Evolutionary conservation across 371 early-diverging fungal genomes (phyloP).

Genomic region (Dichotomocladium elegans): DNA sequence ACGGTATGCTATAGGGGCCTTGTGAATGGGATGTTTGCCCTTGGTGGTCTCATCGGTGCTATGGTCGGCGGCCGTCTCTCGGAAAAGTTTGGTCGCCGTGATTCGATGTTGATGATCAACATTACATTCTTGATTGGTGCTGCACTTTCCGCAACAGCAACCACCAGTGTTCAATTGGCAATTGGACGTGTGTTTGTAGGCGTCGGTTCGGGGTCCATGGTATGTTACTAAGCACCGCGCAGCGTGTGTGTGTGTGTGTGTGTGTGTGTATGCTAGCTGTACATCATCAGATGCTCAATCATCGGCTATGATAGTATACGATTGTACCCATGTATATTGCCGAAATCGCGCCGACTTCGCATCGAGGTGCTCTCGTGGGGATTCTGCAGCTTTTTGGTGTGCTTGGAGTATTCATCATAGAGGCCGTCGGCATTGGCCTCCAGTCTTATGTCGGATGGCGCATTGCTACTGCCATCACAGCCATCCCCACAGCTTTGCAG

Average conservation of each 20-base stretch:
- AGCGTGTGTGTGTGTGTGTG: too few relatives aligned
- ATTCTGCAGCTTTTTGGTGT: conserved; percentile 77
- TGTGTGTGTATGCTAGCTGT: too few relatives aligned
- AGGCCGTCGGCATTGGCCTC: conserved; percentile 55
- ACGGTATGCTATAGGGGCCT: conserved; percentile 55
- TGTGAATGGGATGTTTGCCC: conserved; percentile 61
- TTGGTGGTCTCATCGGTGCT: conserved; percentile 76
- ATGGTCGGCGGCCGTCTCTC: conserved; percentile 54
- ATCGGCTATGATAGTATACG: too few relatives aligned
- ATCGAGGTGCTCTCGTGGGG: conserved; percentile 68
- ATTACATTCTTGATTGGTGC: conserved; percentile 63
- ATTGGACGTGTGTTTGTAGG: conserved; percentile 83
- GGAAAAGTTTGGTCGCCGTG: conserved; percentile 62
- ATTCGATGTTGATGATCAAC: conserved; percentile 64
- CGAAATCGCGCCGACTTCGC: conserved; percentile 70
- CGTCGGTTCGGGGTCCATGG: conserved; percentile 72
- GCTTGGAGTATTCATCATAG: conserved; percentile 69
- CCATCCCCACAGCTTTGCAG: conserved; percentile 67
- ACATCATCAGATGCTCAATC: too few relatives aligned
- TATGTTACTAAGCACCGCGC: neutral
- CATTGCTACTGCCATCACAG: conserved; percentile 54
- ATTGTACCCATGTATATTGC: conserved; percentile 78
- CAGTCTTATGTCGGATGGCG: conserved; percentile 64
- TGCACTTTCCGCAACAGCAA: conserved; percentile 54
- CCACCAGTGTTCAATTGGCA: conserved; percentile 58